Evolutionary conservation across 306 rosid genomes (phyloP).

Genomic region (Sindora glabra): DNA sequence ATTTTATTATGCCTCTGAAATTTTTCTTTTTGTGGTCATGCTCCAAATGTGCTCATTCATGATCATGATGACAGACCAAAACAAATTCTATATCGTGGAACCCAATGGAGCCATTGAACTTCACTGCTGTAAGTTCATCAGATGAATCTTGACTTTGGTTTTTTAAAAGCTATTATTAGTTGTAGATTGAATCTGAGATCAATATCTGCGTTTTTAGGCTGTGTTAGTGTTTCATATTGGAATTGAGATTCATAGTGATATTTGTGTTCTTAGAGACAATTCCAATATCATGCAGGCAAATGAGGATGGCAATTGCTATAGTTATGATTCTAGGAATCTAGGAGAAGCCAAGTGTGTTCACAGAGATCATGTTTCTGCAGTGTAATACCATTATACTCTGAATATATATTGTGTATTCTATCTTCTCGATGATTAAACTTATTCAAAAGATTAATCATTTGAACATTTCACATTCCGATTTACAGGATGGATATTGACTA

Average conservation of each 20-base stretch:
- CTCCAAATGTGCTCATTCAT: conserved; percentile 1
- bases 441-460: neutral
- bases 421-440: neutral
- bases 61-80: conserved; percentile 56
- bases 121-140: conserved; percentile 70
- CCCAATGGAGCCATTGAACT: conserved; percentile 95
- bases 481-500: conserved; percentile 90
- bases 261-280: conserved; percentile 8
- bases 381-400: conserved; percentile 41
- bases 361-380: conserved; percentile 89
- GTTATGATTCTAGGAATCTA: conserved; percentile 68
- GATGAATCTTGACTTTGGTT: neutral
- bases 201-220: neutral
- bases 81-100: conserved; percentile 87
- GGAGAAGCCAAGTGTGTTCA: conserved; percentile 82
- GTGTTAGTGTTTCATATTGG: neutral
- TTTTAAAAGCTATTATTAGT: neutral
- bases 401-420: neutral
- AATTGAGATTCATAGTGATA: neutral
- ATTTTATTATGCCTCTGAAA: neutral
- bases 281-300: conserved; percentile 58
- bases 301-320: conserved; percentile 83
- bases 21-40: neutral
- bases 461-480: neutral
- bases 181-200: neutral